These are phyloP conservation scores for Trichoderma sp. DNA, from an alignment of 2,329 filamentous ascomycete genomes.

Conservation along the genomic window DNA sequence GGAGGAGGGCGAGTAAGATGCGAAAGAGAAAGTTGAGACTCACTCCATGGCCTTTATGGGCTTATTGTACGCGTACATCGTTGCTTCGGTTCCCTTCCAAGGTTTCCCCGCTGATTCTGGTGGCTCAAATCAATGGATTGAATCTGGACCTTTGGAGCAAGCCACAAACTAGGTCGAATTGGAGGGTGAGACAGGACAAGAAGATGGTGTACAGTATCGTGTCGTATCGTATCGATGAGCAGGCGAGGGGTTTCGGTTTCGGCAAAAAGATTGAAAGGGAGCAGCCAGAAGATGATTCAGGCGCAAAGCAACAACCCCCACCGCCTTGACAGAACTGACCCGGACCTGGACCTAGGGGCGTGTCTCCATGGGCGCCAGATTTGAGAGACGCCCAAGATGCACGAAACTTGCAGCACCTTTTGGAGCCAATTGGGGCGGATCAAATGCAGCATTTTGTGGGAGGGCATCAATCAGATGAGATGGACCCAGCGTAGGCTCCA, in stretches of 20 bases:
- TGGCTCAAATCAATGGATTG: background rate
- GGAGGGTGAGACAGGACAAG: background rate
- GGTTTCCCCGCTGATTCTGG: constrained; percentile 17
- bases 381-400: background rate
- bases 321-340: background rate
- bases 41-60: constrained; percentile 40
- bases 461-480: background rate
- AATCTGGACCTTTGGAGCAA: constrained; percentile 2
- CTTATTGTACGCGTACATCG: constrained; percentile 39
- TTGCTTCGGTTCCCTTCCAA: background rate
- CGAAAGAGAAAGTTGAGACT: constrained; percentile 24
- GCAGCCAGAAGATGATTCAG: background rate
- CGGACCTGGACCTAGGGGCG: constrained; percentile 21
- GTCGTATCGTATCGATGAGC: background rate
- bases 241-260: background rate
- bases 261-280: background rate
- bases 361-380: constrained; percentile 1
- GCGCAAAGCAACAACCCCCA: background rate
- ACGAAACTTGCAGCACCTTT: background rate
- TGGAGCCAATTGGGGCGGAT: constrained; percentile 3
- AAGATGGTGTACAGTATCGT: background rate
- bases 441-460: background rate
- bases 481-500: constrained; percentile 12
- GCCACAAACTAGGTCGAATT: background rate
- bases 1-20: background rate